phyloP scores from a whole-genome alignment of 83 land plant genomes.

The Isoetes engelmannii region DNA sequence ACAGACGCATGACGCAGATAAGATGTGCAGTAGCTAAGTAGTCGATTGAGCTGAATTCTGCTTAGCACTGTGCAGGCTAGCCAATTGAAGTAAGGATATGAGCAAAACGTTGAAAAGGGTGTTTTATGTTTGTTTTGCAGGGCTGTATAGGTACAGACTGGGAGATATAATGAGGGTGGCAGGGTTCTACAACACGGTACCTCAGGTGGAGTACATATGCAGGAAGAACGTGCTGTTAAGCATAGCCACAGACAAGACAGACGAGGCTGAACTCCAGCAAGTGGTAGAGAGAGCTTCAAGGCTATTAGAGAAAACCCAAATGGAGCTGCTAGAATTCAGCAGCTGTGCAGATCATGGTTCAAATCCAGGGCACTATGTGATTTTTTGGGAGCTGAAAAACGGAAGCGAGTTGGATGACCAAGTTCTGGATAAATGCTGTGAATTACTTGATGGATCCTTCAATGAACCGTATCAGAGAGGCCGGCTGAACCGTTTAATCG shows the following conservation, averaged over 20 bases:
- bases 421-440: slow-evolving; percentile 10
- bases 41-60: no score
- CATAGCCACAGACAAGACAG: slow-evolving; percentile 22
- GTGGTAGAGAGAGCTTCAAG: slow-evolving; percentile 10
- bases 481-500: slow-evolving; percentile 12
- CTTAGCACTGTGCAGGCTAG: no score
- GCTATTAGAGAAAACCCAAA: neutral
- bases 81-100: no score
- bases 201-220: slow-evolving; percentile 19
- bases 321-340: slow-evolving; percentile 19
- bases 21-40: no score
- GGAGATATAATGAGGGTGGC: slow-evolving; percentile 18
- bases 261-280: slow-evolving; percentile 6
- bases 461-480: slow-evolving; percentile 15
- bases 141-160: slow-evolving; percentile 19
- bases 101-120: no score
- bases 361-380: slow-evolving; percentile 22
- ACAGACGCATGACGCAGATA: no score
- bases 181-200: slow-evolving; percentile 18
- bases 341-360: slow-evolving; percentile 9
- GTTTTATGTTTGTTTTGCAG: neutral
- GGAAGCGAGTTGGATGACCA: neutral
- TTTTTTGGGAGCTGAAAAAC: slow-evolving; percentile 17
- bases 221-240: slow-evolving; percentile 20
- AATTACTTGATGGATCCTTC: slow-evolving; percentile 10